phyloP scores from a whole-genome alignment of 2,329 filamentous ascomycete genomes.

The Fusarium oxysporum region DNA sequence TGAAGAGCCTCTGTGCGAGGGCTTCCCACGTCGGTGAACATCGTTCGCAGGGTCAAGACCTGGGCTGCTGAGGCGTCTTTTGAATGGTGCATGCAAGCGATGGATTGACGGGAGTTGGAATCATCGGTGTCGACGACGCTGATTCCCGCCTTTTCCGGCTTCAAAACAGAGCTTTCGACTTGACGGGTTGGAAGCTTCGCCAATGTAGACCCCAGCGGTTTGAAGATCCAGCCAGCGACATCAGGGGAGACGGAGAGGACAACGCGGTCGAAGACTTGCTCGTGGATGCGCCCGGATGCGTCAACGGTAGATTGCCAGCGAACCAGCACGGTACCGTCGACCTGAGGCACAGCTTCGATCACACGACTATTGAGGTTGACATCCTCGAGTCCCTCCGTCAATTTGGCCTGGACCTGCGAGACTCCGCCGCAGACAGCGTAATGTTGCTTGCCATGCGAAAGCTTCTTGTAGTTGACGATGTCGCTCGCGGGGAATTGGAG shows the following conservation, averaged over 20 bases:
- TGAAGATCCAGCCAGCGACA: conserved; percentile 61
- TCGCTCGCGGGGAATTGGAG: conserved; percentile 65
- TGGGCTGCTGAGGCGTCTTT: conserved; percentile 46
- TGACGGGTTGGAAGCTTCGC: conserved; percentile 59
- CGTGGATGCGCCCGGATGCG: conserved; percentile 11
- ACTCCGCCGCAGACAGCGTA: conserved; percentile 64
- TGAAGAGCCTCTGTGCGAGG: conserved; percentile 64
- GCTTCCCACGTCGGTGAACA: conserved; percentile 43
- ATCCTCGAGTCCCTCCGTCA: conserved; percentile 54
- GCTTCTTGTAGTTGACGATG: conserved; percentile 61
- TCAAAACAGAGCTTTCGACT: conserved; percentile 61
- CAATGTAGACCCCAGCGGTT: conserved; percentile 54
- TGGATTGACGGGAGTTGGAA: background rate
- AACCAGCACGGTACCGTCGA: conserved; percentile 44
- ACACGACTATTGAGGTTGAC: conserved; percentile 57
- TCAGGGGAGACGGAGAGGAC: conserved; percentile 67
- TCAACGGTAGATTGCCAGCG: conserved; percentile 48
- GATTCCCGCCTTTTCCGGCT: conserved; percentile 3
- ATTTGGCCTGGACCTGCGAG: conserved; percentile 59
- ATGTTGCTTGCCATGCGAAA: conserved; percentile 60
- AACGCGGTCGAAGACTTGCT: conserved; percentile 61
- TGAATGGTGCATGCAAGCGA: conserved; percentile 46
- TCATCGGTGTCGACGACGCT: conserved; percentile 14
- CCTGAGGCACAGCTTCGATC: conserved; percentile 47
- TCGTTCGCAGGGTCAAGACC: conserved; percentile 52